Evolutionary conservation across 176 grass and related monocot species (phyloP).

Genomic region (Leersia perrieri): DNA sequence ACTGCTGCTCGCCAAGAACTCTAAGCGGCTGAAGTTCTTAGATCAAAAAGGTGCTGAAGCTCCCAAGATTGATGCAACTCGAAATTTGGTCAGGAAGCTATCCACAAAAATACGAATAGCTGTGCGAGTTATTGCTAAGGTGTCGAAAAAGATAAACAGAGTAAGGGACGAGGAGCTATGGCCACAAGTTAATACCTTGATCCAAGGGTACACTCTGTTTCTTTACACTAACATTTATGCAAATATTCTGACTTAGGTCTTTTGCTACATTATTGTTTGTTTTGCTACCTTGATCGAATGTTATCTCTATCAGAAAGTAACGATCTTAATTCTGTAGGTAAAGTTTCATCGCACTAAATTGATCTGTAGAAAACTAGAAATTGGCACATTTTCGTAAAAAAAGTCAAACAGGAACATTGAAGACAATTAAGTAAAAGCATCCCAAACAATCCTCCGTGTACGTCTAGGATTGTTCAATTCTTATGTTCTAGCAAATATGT

Average conservation of each 20-base stretch:
- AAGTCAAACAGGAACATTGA: neutral
- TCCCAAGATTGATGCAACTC: constrained; percentile 68
- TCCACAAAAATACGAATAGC: constrained; percentile 69
- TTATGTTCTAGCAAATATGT: neutral
- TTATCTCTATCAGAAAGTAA: constrained; percentile 30
- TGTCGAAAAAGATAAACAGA: constrained; percentile 81
- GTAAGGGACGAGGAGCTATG: constrained; percentile 85
- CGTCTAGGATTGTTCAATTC: neutral
- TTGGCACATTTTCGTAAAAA: neutral
- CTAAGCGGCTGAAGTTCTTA: constrained; percentile 65
- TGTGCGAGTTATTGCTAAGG: constrained; percentile 57
- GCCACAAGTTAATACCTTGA: constrained; percentile 63
- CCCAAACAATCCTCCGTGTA: neutral
- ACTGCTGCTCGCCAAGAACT: constrained; percentile 62
- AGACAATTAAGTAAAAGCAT: neutral
- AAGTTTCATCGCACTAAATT: neutral
- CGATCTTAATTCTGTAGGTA: neutral
- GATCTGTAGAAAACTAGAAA: neutral
- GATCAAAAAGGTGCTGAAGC: constrained; percentile 64
- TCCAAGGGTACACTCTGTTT: constrained; percentile 67
- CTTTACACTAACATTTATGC: neutral
- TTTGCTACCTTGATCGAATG: no score
- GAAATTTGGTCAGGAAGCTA: constrained; percentile 57
- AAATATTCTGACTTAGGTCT: neutral
- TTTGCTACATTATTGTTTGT: neutral